Conservation (phyloP, 164 flowering plant species). For the Chimonanthus praecox region DNA sequence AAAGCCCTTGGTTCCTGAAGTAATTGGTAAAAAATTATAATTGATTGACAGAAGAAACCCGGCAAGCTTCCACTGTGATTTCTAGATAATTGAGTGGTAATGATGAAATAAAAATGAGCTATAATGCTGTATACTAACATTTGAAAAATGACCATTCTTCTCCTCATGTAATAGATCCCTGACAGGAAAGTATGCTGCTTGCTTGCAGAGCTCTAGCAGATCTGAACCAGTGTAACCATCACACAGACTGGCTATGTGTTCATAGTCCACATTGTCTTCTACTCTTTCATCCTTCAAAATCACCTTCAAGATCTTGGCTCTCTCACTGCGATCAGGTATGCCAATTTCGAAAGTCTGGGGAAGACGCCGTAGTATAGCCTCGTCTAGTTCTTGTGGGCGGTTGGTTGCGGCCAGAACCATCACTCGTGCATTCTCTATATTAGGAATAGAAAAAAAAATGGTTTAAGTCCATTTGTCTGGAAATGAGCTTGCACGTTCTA, state of each 20-base stretch:
- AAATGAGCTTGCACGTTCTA: neutral
- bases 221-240: constrained; percentile 95
- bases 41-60: neutral
- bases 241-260: constrained; percentile 58
- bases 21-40: neutral
- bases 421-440: constrained; percentile 81
- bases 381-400: constrained; percentile 97
- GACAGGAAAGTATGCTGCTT: constrained; percentile 91
- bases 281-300: constrained; percentile 74
- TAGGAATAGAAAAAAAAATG: constrained; percentile 3
- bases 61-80: neutral
- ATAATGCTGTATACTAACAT: constrained; percentile 34
- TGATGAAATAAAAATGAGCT: neutral
- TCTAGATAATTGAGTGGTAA: neutral
- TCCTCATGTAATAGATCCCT: constrained; percentile 77
- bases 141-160: constrained; percentile 46
- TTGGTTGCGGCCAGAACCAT: constrained; percentile 99
- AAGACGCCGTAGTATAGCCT: constrained; percentile 92
- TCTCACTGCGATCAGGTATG: constrained; percentile 63
- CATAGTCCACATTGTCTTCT: constrained; percentile 61
- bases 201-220: constrained; percentile 88
- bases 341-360: constrained; percentile 97
- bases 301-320: constrained; percentile 75
- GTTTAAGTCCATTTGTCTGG: neutral
- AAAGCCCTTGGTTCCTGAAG: constrained; percentile 69